phyloP scores from a whole-genome alignment of 2,329 filamentous ascomycete genomes.

The Lachnellula cervina region DNA sequence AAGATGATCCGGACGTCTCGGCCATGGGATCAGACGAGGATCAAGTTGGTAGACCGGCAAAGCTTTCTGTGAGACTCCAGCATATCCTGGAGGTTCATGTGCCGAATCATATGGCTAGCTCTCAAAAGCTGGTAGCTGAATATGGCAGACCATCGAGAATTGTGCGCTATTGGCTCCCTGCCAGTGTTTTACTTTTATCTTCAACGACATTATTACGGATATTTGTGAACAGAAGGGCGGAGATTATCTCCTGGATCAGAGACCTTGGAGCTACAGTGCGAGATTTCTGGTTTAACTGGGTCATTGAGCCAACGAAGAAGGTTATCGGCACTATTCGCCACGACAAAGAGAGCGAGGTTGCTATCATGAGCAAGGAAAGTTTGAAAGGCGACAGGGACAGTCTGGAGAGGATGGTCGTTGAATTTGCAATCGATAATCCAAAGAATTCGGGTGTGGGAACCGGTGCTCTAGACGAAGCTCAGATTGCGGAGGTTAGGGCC shows the following conservation, averaged over 20 bases:
- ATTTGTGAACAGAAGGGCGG: slow-evolving; percentile 66
- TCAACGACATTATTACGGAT: slow-evolving; percentile 83
- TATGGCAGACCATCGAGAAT: slow-evolving; percentile 73
- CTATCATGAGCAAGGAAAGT: slow-evolving; percentile 92
- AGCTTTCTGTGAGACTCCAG: slow-evolving; percentile 63
- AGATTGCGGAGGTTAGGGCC: slow-evolving; percentile 68
- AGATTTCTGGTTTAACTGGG: slow-evolving; percentile 97
- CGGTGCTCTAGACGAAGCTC: slow-evolving; percentile 55
- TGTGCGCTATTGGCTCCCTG: slow-evolving; percentile 85
- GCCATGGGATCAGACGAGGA: slow-evolving; percentile 41
- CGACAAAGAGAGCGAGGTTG: slow-evolving; percentile 87
- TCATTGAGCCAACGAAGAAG: slow-evolving; percentile 77
- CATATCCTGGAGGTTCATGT: slow-evolving; percentile 65
- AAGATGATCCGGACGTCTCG: slow-evolving; percentile 55
- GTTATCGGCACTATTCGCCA: slow-evolving; percentile 90
- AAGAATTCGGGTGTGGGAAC: slow-evolving; percentile 46
- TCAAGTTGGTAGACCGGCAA: slow-evolving; percentile 38
- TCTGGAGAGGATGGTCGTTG: slow-evolving; percentile 95
- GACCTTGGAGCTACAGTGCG: slow-evolving; percentile 73
- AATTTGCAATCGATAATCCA: slow-evolving; percentile 84
- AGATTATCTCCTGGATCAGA: slow-evolving; percentile 73
- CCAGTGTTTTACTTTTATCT: slow-evolving; percentile 66
- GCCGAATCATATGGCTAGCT: slow-evolving; percentile 58
- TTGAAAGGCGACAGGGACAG: slow-evolving; percentile 86
- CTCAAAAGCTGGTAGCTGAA: slow-evolving; percentile 49